Evolutionary conservation across 805 yeast genomes (phyloP).

Genomic region (Metschnikowia bowlesiae): DNA sequence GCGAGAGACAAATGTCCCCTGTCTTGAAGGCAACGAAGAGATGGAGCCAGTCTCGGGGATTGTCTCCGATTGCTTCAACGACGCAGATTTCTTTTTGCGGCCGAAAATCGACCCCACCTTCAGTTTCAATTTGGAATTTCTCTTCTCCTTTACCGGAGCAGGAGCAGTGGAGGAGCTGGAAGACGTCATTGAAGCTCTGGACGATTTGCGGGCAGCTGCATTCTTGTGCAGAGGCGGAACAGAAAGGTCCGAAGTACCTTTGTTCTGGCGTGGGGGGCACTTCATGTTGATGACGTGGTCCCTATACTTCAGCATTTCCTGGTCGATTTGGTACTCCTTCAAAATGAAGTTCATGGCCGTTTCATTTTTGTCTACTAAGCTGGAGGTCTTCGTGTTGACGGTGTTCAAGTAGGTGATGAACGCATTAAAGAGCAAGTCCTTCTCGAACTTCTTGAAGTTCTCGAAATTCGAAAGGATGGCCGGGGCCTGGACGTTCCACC

Average conservation of each 20-base stretch:
- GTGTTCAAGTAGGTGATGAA: slow-evolving; percentile 55
- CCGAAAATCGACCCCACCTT: slow-evolving; percentile 75
- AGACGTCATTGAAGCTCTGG: slow-evolving; percentile 10
- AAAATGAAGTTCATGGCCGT: slow-evolving; percentile 60
- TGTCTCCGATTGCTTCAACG: slow-evolving; percentile 17
- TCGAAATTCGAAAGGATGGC: slow-evolving; percentile 72
- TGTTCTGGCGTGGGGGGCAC: slow-evolving; percentile 5
- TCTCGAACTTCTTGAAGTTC: slow-evolving; percentile 58
- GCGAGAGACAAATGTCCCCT: slow-evolving; percentile 8
- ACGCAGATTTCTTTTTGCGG: slow-evolving; percentile 47
- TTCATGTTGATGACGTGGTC: slow-evolving; percentile 26
- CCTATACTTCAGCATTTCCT: slow-evolving; percentile 37
- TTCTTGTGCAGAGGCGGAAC: not conserved
- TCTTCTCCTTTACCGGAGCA: slow-evolving; percentile 26
- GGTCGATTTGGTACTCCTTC: slow-evolving; percentile 35
- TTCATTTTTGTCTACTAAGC: slow-evolving; percentile 45
- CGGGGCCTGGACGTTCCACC: slow-evolving; percentile 80
- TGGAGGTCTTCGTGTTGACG: slow-evolving; percentile 22
- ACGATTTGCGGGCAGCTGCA: not conserved
- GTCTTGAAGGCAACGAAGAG: slow-evolving; percentile 16
- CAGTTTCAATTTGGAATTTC: slow-evolving; percentile 51
- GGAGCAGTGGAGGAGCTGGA: slow-evolving; percentile 12
- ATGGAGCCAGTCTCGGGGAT: slow-evolving; percentile 35
- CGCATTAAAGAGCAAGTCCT: slow-evolving; percentile 55
- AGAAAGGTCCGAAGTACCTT: not conserved